A percentile compares a stretch with the other conserved stretches of the same genome.
These are phyloP conservation scores for Earliella scabrosa DNA, from an alignment of 1,284 basidiomycete genomes.

Conservation along the genomic window DNA sequence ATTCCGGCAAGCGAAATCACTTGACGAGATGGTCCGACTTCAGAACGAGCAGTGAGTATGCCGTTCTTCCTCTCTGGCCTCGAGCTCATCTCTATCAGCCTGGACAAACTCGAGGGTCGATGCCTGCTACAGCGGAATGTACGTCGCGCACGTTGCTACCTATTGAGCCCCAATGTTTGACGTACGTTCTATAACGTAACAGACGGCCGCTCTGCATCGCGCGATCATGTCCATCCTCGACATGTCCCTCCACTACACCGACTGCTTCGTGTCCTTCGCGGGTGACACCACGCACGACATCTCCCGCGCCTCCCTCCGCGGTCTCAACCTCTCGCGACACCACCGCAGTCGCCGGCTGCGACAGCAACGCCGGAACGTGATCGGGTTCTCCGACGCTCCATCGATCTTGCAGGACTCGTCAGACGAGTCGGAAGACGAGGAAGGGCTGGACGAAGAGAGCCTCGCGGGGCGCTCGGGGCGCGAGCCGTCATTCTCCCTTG, in stretches of 20 bases:
- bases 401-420: conserved; percentile 41
- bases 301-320: conserved; percentile 51
- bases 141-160: conserved; percentile 27
- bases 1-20: conserved; percentile 60
- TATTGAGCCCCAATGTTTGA: too few species aligned
- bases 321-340: conserved; percentile 46
- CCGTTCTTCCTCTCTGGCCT: neutral
- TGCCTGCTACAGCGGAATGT: conserved; percentile 75
- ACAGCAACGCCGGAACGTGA: conserved; percentile 56
- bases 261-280: conserved; percentile 62
- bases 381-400: conserved; percentile 51
- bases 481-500: conserved; percentile 50
- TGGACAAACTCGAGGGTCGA: conserved; percentile 62
- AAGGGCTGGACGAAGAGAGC: conserved; percentile 31
- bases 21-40: conserved; percentile 76
- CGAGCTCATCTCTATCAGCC: conserved; percentile 42
- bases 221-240: conserved; percentile 74
- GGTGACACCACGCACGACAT: conserved; percentile 64
- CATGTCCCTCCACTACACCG: conserved; percentile 70
- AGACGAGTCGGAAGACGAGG: conserved; percentile 43
- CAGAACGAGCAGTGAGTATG: conserved; percentile 74
- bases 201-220: conserved; percentile 68
- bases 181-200: too few species aligned
- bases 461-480: conserved; percentile 28
- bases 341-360: conserved; percentile 65